Evolutionary conservation across 139 green algal species (phyloP).

Genomic region (Chlorella vulgaris): DNA sequence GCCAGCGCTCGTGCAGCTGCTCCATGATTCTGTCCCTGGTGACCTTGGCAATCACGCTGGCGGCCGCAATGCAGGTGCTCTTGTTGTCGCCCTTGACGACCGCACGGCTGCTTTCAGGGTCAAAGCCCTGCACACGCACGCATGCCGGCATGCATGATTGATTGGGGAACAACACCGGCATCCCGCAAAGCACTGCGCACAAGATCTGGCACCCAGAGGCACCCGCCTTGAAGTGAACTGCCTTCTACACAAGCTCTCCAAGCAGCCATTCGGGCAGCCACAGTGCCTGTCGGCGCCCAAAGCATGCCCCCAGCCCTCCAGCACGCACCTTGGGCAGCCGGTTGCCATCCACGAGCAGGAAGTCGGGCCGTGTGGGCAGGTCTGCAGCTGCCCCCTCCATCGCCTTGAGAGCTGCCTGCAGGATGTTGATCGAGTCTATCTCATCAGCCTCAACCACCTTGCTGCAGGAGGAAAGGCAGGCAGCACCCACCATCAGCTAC

Average conservation of each 20-base stretch:
- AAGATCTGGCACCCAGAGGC: neutral
- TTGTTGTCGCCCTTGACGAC: constrained; percentile 86
- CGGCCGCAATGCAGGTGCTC: constrained; percentile 83
- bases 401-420: constrained; percentile 78
- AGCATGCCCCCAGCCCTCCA: neutral
- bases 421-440: constrained; percentile 95
- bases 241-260: too few relatives aligned
- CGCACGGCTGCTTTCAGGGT: constrained; percentile 34
- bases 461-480: constrained; percentile 45
- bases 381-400: constrained; percentile 66
- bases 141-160: neutral
- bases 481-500: too few relatives aligned
- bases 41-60: constrained; percentile 92
- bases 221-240: too few relatives aligned
- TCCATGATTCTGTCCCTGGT: constrained; percentile 91
- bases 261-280: neutral
- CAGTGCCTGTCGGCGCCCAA: neutral
- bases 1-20: constrained; percentile 70
- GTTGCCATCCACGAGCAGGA: constrained; percentile 83
- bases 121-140: constrained; percentile 27
- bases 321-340: constrained; percentile 51
- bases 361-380: constrained; percentile 56
- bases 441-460: constrained; percentile 61
- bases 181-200: too few relatives aligned
- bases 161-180: neutral